phyloP scores from a whole-genome alignment of 495 filamentous ascomycete species.

The Lichenothelia convexa region DNA sequence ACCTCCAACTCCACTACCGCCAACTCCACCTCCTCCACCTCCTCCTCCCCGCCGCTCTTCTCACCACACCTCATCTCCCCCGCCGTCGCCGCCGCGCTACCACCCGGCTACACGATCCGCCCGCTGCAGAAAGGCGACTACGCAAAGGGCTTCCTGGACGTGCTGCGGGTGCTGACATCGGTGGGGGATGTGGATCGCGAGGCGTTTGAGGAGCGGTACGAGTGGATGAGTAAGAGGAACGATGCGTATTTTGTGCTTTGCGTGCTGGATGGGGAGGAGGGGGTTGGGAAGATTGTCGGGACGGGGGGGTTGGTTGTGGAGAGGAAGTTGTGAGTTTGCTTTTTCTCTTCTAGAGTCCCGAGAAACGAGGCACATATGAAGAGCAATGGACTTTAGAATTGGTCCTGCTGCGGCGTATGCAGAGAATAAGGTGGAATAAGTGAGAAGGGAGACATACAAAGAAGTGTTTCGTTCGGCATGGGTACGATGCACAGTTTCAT shows the following conservation, averaged over 20 bases:
- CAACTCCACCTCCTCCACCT: too few relatives aligned
- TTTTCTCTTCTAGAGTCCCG: conserved; percentile 1
- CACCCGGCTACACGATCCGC: conserved; percentile 65
- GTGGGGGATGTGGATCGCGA: conserved; percentile 73
- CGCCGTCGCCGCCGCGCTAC: conserved; percentile 48
- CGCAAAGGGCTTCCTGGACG: conserved; percentile 64
- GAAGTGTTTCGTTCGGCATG: too few relatives aligned
- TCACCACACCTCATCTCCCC: conserved; percentile 58
- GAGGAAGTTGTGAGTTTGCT: conserved; percentile 51
- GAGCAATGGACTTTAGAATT: too few relatives aligned
- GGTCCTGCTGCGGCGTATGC: too few relatives aligned
- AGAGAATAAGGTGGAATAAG: background rate
- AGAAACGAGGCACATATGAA: background rate
- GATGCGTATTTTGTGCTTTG: conserved; percentile 75
- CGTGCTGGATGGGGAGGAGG: conserved; percentile 59
- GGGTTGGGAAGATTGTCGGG: conserved; percentile 51
- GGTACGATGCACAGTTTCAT: too few relatives aligned
- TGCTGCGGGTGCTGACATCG: conserved; percentile 74
- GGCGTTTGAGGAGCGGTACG: conserved; percentile 59
- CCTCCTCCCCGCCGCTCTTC: conserved; percentile 72
- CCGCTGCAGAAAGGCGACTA: conserved; percentile 66
- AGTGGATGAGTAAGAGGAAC: conserved; percentile 62
- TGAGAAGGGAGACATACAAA: background rate
- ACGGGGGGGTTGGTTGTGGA: conserved; percentile 77
- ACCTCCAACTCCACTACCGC: too few relatives aligned